Percentiles rank a stretch among this genome's conserved stretches.
phyloP scores from a whole-genome alignment of 139 green algal species.

The Monoraphidium neglectum region DNA sequence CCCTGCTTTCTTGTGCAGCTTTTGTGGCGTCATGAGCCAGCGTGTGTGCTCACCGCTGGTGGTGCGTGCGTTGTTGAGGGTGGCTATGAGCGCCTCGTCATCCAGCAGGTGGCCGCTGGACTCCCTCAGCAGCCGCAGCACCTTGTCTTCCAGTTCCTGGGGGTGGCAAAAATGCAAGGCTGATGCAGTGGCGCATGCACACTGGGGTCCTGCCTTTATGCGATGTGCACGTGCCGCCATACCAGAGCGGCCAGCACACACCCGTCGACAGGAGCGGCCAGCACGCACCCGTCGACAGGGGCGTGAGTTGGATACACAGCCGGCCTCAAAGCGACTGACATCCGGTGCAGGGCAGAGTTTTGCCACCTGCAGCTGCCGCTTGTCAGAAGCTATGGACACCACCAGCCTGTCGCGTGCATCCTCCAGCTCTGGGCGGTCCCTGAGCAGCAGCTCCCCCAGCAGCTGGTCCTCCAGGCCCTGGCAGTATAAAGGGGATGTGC shows the following conservation, averaged over 20 bases:
- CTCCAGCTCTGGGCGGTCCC: constrained; percentile 74
- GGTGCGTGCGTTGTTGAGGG: constrained; percentile 79
- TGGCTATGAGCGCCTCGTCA: constrained; percentile 85
- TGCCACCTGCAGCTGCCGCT: constrained; percentile 71
- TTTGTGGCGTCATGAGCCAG: background rate
- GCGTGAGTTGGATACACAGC: too few species aligned
- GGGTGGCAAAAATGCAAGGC: too few species aligned
- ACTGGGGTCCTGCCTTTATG: too few species aligned
- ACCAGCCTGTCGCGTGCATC: constrained; percentile 75
- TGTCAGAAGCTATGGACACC: constrained; percentile 76
- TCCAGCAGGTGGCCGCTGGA: constrained; percentile 81
- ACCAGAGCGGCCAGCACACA: too few species aligned
- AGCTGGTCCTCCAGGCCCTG: constrained; percentile 89
- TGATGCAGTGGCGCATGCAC: too few species aligned
- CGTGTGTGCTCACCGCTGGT: constrained; percentile 47
- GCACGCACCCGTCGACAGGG: too few species aligned
- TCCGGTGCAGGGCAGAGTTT: too few species aligned
- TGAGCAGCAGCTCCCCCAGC: constrained; percentile 77
- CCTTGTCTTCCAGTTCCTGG: constrained; percentile 83
- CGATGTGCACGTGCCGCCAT: too few species aligned
- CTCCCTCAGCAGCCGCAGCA: constrained; percentile 80
- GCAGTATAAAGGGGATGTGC: background rate
- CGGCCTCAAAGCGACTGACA: too few species aligned
- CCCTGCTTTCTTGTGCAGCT: background rate
- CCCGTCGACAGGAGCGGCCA: too few species aligned